Conservation (phyloP, 345 rosid genomes). For the Moricandia arvensis region DNA sequence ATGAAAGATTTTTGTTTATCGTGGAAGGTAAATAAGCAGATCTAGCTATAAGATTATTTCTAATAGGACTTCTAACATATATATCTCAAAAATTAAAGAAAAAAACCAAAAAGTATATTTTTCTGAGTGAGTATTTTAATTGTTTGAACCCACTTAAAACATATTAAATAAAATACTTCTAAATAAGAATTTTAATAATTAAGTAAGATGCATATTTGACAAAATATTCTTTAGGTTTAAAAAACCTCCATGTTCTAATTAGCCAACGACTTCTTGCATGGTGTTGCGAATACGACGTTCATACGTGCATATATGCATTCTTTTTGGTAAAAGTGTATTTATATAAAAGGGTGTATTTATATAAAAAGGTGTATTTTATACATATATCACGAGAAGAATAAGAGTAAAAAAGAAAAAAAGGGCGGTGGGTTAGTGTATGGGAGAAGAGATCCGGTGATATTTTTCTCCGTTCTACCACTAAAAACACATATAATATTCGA, state of each 20-base stretch:
- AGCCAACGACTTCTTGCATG: neutral
- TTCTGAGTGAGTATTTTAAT: neutral
- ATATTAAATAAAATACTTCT: neutral
- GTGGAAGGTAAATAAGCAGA: neutral
- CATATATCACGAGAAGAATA: neutral
- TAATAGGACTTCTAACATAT: neutral
- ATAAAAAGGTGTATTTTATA: neutral
- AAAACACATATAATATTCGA: neutral
- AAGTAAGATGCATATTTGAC: neutral
- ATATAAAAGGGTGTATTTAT: too few species aligned
- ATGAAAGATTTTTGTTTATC: neutral
- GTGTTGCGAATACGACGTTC: neutral
- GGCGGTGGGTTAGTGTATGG: conserved; percentile 24
- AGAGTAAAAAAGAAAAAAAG: conserved; percentile 12
- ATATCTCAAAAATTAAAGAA: neutral
- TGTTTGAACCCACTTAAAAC: neutral
- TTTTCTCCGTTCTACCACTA: neutral
- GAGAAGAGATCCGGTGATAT: conserved; percentile 7
- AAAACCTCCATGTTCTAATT: neutral
- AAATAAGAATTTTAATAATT: neutral
- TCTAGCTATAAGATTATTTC: neutral
- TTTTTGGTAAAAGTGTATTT: neutral
- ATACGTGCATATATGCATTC: neutral
- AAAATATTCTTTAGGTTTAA: neutral
- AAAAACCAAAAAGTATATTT: too few species aligned